phyloP scores from a whole-genome alignment of 2,329 filamentous ascomycete genomes.

The Daldinia eschscholtzii region DNA sequence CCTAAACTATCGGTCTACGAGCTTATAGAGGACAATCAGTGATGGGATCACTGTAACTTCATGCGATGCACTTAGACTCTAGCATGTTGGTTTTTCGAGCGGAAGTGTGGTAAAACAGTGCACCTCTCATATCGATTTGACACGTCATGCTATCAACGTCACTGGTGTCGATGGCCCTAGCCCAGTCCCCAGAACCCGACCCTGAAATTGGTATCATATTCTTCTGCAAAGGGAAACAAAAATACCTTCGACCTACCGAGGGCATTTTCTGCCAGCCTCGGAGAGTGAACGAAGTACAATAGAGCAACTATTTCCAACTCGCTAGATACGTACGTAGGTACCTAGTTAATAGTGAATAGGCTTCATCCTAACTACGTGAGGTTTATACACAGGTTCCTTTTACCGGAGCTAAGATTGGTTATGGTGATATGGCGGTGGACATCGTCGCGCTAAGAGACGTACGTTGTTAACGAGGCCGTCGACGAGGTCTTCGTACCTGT shows the following conservation, averaged over 20 bases:
- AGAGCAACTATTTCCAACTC: not conserved
- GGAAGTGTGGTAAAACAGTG: slow-evolving; percentile 8
- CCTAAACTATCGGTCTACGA: not conserved
- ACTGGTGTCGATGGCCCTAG: slow-evolving; percentile 4
- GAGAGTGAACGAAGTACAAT: not conserved
- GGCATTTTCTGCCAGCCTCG: slow-evolving; percentile 1
- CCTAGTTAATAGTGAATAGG: slow-evolving; percentile 8
- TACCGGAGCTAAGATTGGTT: not conserved
- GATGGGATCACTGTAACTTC: not conserved
- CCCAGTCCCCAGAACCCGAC: slow-evolving; percentile 17
- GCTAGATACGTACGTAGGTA: not conserved
- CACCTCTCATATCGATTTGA: slow-evolving; percentile 23
- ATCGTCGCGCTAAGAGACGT: slow-evolving; percentile 64
- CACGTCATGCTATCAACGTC: slow-evolving; percentile 17
- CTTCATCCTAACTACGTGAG: not conserved
- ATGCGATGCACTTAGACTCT: not conserved
- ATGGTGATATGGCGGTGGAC: slow-evolving; percentile 31
- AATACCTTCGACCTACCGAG: not conserved
- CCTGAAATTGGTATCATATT: slow-evolving; percentile 42
- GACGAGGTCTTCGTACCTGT: slow-evolving; percentile 75
- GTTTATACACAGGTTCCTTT: not conserved
- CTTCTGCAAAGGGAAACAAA: slow-evolving; percentile 16
- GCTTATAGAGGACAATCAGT: not conserved
- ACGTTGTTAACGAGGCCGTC: slow-evolving; percentile 82
- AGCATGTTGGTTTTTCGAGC: not conserved